Conservation (phyloP, 1,284 basidiomycete species). For the Cutaneotrichosporon sp. region DNA sequence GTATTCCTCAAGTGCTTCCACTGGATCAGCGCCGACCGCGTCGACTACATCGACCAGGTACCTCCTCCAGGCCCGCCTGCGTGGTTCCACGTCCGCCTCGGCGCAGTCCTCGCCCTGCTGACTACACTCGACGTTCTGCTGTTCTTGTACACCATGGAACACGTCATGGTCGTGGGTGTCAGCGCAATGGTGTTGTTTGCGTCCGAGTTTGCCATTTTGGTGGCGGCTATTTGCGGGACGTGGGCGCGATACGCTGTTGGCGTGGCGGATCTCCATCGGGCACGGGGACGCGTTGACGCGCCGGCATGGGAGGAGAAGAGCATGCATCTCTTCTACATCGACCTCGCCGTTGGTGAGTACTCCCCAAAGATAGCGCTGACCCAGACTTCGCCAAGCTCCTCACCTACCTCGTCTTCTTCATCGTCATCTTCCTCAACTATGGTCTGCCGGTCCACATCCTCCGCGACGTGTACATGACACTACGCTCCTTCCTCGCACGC, state of each 20-base stretch:
- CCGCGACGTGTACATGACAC: conserved; percentile 93
- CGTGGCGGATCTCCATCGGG: conserved; percentile 74
- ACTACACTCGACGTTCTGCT: conserved; percentile 42
- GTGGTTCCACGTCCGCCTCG: conserved; percentile 81
- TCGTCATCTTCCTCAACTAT: conserved; percentile 86
- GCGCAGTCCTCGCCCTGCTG: conserved; percentile 52
- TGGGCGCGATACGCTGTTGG: conserved; percentile 84
- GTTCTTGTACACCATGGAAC: conserved; percentile 39
- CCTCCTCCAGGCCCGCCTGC: conserved; percentile 78
- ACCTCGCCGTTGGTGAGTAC: conserved; percentile 75
- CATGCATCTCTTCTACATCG: conserved; percentile 94
- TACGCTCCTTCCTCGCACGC: conserved; percentile 82
- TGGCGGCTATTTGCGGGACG: conserved; percentile 70
- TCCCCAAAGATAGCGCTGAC: conserved; percentile 15
- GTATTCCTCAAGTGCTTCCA: conserved; percentile 97
- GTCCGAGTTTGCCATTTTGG: conserved; percentile 89
- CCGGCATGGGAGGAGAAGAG: conserved; percentile 97
- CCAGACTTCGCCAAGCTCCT: conserved; percentile 88
- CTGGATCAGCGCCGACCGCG: conserved; percentile 89
- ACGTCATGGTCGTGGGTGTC: conserved; percentile 59
- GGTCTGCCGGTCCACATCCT: conserved; percentile 96
- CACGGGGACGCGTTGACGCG: conserved; percentile 79
- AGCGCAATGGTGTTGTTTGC: conserved; percentile 87
- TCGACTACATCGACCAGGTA: conserved; percentile 98
- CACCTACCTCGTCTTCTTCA: conserved; percentile 90